A percentile compares a stretch with the other conserved stretches of the same genome.
phyloP scores from a whole-genome alignment of 129 eudicot genomes.

The Pittosporum tobira region DNA sequence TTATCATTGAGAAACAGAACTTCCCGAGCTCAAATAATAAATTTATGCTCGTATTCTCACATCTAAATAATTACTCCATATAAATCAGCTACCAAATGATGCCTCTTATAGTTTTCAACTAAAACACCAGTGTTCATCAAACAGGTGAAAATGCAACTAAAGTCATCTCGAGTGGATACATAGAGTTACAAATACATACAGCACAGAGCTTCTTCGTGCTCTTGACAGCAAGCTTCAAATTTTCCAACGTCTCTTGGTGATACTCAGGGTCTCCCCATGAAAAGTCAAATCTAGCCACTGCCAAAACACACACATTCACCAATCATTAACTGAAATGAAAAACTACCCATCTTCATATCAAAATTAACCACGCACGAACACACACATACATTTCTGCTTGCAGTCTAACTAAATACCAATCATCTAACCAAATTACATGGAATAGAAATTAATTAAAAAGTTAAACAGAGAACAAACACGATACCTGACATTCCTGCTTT shows the following conservation, averaged over 20 bases:
- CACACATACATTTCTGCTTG: not conserved
- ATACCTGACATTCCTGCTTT: conserved; percentile 81
- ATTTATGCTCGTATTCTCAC: too few relatives aligned
- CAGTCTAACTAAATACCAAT: not conserved
- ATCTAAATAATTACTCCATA: too few relatives aligned
- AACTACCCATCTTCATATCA: too few relatives aligned
- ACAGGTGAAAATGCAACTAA: not conserved
- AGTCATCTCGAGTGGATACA: too few relatives aligned
- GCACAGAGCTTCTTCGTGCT: conserved; percentile 84
- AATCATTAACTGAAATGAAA: not conserved
- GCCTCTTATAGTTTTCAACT: too few relatives aligned
- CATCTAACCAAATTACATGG: not conserved
- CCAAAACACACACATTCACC: conserved; percentile 14
- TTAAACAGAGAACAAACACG: not conserved
- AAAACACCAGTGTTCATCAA: not conserved
- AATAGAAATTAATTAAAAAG: not conserved
- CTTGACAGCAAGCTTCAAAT: conserved; percentile 71
- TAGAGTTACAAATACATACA: conserved; percentile 33
- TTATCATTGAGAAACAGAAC: not conserved
- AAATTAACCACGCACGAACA: not conserved
- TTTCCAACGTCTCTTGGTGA: conserved; percentile 89
- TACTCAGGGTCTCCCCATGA: conserved; percentile 71
- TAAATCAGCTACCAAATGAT: too few relatives aligned
- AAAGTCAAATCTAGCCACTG: conserved; percentile 96
- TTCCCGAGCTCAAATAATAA: not conserved